Evolutionary conservation across 352 stramenopile genomes (phyloP).

Genomic region (Achlya hypogyna): DNA sequence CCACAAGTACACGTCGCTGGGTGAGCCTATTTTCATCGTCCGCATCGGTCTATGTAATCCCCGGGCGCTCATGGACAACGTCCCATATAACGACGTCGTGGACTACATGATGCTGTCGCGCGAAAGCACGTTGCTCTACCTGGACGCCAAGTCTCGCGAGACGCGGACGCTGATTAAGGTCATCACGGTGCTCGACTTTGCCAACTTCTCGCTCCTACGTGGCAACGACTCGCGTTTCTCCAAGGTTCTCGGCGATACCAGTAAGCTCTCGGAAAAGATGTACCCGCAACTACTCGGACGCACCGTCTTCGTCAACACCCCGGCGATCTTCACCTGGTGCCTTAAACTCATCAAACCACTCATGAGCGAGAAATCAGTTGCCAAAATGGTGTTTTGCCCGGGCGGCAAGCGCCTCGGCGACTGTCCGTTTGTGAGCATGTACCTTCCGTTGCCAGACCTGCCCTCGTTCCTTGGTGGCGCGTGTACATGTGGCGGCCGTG

Average conservation of each 20-base stretch:
- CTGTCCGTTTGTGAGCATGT: background rate
- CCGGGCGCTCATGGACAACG: slow-evolving; percentile 1
- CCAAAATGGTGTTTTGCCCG: slow-evolving; percentile 2
- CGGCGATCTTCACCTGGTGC: background rate
- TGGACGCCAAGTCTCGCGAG: background rate
- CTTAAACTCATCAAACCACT: slow-evolving; percentile 1
- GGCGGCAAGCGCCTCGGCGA: background rate
- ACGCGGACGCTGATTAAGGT: background rate
- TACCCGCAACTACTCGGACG: slow-evolving; percentile 8
- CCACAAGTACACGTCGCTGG: slow-evolving; percentile 4
- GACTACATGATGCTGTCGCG: slow-evolving; percentile 8
- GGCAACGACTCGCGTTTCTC: slow-evolving; percentile 6
- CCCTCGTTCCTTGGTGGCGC: slow-evolving; percentile 1
- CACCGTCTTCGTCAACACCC: slow-evolving; percentile 3
- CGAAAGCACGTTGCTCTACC: background rate
- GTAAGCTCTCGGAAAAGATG: slow-evolving; percentile 14
- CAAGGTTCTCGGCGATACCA: background rate
- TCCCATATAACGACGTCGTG: slow-evolving; percentile 1
- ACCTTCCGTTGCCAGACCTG: background rate
- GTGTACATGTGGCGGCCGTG: background rate
- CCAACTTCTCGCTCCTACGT: background rate
- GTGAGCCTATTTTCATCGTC: background rate
- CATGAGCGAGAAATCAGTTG: background rate
- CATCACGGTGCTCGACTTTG: background rate
- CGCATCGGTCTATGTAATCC: slow-evolving; percentile 12